These are phyloP conservation scores for Ajuga chamaepitys DNA, from an alignment of 257 asterid genomes.

Conservation along the genomic window DNA sequence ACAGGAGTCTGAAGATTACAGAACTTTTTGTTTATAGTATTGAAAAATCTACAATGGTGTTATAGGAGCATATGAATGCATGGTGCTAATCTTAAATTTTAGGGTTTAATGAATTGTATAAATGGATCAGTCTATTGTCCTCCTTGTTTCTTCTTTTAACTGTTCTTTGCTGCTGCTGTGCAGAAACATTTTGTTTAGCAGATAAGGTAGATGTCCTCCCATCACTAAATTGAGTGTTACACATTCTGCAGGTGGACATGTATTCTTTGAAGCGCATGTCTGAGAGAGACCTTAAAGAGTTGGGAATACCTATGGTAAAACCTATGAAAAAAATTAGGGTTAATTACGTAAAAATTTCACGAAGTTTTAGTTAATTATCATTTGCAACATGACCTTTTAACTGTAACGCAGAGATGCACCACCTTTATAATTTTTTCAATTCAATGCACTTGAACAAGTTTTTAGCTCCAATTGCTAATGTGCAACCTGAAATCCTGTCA, in stretches of 20 bases:
- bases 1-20: neutral
- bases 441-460: too few relatives aligned
- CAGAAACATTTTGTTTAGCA: neutral
- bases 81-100: neutral
- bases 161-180: neutral
- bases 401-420: too few relatives aligned
- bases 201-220: neutral
- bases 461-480: too few relatives aligned
- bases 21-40: neutral
- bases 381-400: too few relatives aligned
- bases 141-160: neutral
- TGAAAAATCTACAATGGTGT: neutral
- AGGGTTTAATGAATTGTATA: neutral
- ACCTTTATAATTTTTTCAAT: too few relatives aligned
- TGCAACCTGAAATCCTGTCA: too few relatives aligned
- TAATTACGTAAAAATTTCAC: too few relatives aligned
- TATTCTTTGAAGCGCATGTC: constrained; percentile 82
- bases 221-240: neutral
- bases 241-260: constrained; percentile 82
- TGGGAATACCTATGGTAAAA: constrained; percentile 93
- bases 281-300: constrained; percentile 77
- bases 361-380: too few relatives aligned
- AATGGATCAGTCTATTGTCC: neutral
- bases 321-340: too few relatives aligned
- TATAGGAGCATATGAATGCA: neutral